A percentile compares a stretch with the other conserved stretches of the same genome.
phyloP scores from a whole-genome alignment of 2,329 filamentous ascomycete genomes.

The Microdochium bolleyi region DNA sequence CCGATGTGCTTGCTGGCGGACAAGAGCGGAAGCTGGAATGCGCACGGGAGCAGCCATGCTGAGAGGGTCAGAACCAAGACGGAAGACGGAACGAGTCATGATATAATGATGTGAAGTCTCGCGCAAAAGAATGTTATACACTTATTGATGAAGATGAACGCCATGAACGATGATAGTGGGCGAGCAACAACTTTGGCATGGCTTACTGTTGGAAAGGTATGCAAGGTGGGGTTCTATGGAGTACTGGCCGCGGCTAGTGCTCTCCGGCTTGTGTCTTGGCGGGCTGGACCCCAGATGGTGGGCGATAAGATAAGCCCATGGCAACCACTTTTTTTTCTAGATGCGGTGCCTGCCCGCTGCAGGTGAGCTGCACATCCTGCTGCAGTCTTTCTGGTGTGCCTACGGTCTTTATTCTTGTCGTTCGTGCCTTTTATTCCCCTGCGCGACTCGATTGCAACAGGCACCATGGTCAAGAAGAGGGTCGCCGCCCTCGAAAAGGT shows the following conservation, averaged over 20 bases:
- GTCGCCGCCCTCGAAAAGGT: constrained; percentile 91
- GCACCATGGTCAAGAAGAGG: constrained; percentile 74
- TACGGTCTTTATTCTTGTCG: not conserved
- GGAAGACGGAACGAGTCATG: no score
- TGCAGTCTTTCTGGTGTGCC: not conserved
- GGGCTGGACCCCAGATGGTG: not conserved
- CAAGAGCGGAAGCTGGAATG: not conserved
- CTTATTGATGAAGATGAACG: no score
- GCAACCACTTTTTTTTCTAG: not conserved
- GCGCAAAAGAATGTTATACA: no score
- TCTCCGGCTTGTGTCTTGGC: not conserved
- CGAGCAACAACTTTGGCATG: no score
- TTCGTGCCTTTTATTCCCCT: not conserved
- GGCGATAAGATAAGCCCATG: not conserved
- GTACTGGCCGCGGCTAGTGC: not conserved
- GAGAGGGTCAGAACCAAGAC: no score
- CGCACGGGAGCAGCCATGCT: not conserved
- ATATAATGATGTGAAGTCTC: no score
- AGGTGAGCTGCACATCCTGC: not conserved
- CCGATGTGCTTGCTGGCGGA: not conserved
- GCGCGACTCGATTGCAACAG: not conserved
- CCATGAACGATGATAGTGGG: no score
- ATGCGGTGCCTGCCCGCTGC: not conserved
- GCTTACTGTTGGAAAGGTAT: no score
- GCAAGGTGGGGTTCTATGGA: not conserved